Percentiles rank a stretch among this genome's conserved stretches.
phyloP scores from a whole-genome alignment of 345 rosid species.

The Microcos paniculata region DNA sequence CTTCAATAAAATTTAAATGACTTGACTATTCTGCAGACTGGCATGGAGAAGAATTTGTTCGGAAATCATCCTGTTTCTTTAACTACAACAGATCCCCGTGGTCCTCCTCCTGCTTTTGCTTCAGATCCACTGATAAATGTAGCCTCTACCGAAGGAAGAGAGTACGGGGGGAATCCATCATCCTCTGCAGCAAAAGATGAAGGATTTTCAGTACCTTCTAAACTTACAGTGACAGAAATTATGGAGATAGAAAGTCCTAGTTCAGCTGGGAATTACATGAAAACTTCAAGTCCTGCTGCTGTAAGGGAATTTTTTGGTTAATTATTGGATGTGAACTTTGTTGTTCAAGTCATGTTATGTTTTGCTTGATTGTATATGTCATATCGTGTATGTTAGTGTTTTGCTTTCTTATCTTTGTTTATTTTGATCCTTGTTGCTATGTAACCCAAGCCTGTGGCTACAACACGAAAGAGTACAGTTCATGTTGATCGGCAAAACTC shows the following conservation, averaged over 20 bases:
- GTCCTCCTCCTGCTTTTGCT: slow-evolving; percentile 78
- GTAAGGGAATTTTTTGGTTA: slow-evolving; percentile 50
- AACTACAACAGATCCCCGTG: slow-evolving; percentile 42
- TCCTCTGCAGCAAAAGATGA: slow-evolving; percentile 46
- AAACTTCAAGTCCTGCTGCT: slow-evolving; percentile 67
- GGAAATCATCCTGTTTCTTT: slow-evolving; percentile 86
- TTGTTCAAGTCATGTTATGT: not conserved
- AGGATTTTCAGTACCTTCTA: slow-evolving; percentile 51
- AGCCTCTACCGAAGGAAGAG: slow-evolving; percentile 24
- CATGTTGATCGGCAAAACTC: slow-evolving; percentile 79
- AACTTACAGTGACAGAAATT: slow-evolving; percentile 61
- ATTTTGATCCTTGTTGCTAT: slow-evolving; percentile 4
- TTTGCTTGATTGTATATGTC: slow-evolving; percentile 4
- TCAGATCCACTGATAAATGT: slow-evolving; percentile 61
- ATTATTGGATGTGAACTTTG: not conserved
- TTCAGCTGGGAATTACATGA: slow-evolving; percentile 65
- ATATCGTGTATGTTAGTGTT: not conserved
- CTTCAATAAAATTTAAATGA: not conserved
- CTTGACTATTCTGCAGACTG: slow-evolving; percentile 54
- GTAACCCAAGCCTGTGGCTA: slow-evolving; percentile 69
- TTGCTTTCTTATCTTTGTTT: slow-evolving; percentile 4
- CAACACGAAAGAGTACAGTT: slow-evolving; percentile 76
- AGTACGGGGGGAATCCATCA: slow-evolving; percentile 32
- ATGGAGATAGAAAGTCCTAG: slow-evolving; percentile 83
- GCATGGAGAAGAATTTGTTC: slow-evolving; percentile 77